Base-by-base conservation (phyloP, 352 stramenopile species). In the Phytophthora hybrid region DNA sequence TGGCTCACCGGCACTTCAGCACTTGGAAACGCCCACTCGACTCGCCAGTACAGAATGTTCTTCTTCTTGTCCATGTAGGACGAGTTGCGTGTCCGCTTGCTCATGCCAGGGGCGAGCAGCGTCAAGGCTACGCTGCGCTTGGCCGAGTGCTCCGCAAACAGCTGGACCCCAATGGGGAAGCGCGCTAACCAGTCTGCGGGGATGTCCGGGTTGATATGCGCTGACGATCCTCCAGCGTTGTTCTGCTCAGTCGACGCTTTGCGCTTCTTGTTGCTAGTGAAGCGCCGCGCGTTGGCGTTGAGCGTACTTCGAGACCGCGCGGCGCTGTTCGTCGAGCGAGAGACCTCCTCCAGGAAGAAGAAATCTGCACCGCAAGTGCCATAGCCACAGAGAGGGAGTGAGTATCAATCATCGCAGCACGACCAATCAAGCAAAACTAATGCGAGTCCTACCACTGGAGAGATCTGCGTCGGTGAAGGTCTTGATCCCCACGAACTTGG, bases 101-200 rank as follows among this genome's bases (percentile, higher is more conserved):
- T 94, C 90, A 96, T 96, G 5, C 90, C 90, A 0, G 88, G 85
- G 18, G 90, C 88, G 8, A 95, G 76, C 11, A 96, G 58, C 29
- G 86, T 94, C 47, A 96, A 66, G 9, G 74, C 74, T 11, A 95
- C 83, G 5, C 88, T 88, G 31, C 87, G 82, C 58, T 94, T 92
- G 4, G 76, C 76, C 7, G 90, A 83, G 39, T 93, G 84, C 59
- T 93, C 71, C 18, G 89, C 87, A 63, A 96, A 78, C 4, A 90
- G 32, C 62, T 96, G 90, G 21, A 88, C 83, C 23, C 82, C 74
- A 44, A 90, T 81, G 1, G 90, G 88, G 37, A 95, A 96, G 7
- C 87, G 85, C 23, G 74, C 69, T 39, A 95, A 65, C 87, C 88
- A 96, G 70, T 96, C 83, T n/a, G 57, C 72, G 18, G 84, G 71